Conservation (phyloP, 108 stramenopile species). For the Fistulifera pelliculosa region DNA sequence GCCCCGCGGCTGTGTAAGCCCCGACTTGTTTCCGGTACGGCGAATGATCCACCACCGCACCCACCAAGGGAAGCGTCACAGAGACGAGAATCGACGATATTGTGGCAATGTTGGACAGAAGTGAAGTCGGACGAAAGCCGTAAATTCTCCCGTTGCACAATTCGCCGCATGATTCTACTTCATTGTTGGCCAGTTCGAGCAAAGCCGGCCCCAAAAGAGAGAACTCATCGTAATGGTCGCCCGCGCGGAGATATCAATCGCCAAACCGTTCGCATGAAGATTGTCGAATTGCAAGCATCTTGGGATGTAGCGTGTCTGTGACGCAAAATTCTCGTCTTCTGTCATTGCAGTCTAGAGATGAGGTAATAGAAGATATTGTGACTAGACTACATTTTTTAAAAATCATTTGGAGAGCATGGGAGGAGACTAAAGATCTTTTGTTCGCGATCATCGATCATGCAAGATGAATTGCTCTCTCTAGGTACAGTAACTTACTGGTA, state of each 20-base stretch:
- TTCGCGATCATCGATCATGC: too few species aligned
- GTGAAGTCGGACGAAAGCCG: constrained; percentile 24
- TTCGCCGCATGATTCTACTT: constrained; percentile 11
- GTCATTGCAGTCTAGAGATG: too few species aligned
- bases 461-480: too few species aligned
- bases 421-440: too few species aligned
- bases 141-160: constrained; percentile 1
- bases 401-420: too few species aligned
- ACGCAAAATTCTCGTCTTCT: too few species aligned
- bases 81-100: constrained; percentile 45
- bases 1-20: constrained; percentile 23
- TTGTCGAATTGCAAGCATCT: constrained; percentile 4
- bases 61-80: constrained; percentile 48
- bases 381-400: too few species aligned
- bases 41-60: constrained; percentile 69
- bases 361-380: too few species aligned
- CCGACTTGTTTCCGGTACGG: constrained; percentile 40
- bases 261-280: constrained; percentile 41
- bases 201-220: constrained; percentile 51
- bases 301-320: too few species aligned
- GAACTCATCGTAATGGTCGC: constrained; percentile 36
- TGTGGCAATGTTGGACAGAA: constrained; percentile 48
- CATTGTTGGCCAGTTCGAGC: constrained; percentile 33
- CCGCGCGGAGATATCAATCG: constrained; percentile 30
- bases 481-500: too few species aligned